These are phyloP conservation scores for Parathielavia appendiculata DNA, from an alignment of 495 filamentous ascomycete genomes.

Conservation along the genomic window DNA sequence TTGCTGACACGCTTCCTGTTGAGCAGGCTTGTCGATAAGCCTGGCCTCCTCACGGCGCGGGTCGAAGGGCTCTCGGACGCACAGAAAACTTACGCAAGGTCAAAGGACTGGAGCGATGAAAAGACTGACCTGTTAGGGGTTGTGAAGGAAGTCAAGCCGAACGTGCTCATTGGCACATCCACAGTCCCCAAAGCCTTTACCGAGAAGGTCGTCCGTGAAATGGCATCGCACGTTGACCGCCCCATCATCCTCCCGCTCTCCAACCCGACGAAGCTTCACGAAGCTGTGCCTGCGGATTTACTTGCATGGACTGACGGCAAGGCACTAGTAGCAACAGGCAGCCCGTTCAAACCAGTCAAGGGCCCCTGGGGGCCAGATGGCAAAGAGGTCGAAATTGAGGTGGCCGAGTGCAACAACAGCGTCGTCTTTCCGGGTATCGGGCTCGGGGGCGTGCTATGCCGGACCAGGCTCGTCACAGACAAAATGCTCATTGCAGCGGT, in stretches of 20 bases:
- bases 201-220: conserved; percentile 64
- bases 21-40: conserved; percentile 78
- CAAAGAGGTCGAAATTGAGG: conserved; percentile 51
- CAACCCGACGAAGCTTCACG: conserved; percentile 81
- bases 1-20: background rate
- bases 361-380: conserved; percentile 53
- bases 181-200: conserved; percentile 79
- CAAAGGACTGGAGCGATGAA: conserved; percentile 52
- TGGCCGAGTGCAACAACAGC: conserved; percentile 89
- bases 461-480: conserved; percentile 58
- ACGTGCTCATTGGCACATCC: conserved; percentile 79
- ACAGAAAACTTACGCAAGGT: conserved; percentile 62
- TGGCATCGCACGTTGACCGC: conserved; percentile 70
- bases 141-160: conserved; percentile 67
- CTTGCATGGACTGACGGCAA: conserved; percentile 72
- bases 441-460: conserved; percentile 67
- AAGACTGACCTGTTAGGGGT: conserved; percentile 58
- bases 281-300: conserved; percentile 74
- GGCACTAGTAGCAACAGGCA: conserved; percentile 79
- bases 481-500: conserved; percentile 79
- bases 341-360: conserved; percentile 73
- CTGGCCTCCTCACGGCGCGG: conserved; percentile 62
- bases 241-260: conserved; percentile 82
- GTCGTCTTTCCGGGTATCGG: conserved; percentile 85
- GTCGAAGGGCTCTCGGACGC: conserved; percentile 52